Conservation (phyloP, 164 flowering plant species). For the Paratinospora sagittata region DNA sequence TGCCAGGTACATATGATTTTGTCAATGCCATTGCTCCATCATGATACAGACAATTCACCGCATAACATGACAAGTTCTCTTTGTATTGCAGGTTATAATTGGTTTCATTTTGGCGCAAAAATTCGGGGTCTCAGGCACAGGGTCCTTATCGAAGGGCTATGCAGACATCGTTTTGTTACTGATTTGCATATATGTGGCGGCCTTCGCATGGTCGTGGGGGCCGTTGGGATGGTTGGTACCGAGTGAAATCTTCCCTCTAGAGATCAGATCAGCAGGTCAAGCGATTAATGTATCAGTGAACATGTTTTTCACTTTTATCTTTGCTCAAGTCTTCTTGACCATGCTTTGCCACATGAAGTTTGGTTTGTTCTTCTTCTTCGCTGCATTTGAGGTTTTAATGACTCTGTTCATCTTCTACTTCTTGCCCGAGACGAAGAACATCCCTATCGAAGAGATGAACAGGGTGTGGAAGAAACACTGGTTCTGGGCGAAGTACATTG, state of each 20-base stretch:
- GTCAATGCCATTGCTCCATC: no score
- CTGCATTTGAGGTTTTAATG: not conserved
- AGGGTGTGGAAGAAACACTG: slow-evolving; percentile 11
- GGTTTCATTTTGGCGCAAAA: not conserved
- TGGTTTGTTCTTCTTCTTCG: slow-evolving; percentile 9
- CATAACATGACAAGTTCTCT: not conserved
- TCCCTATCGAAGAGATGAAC: slow-evolving; percentile 11
- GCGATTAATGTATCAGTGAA: slow-evolving; percentile 8
- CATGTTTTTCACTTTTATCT: slow-evolving; percentile 8
- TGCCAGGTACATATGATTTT: not conserved
- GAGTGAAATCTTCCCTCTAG: slow-evolving; percentile 9
- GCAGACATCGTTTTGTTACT: not conserved
- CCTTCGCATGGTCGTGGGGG: slow-evolving; percentile 15
- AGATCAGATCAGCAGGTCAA: slow-evolving; percentile 10
- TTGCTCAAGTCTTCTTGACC: slow-evolving; percentile 5
- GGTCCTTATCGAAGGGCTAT: not conserved
- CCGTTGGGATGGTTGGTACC: slow-evolving; percentile 14
- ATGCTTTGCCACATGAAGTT: slow-evolving; percentile 13
- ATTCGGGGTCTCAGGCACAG: slow-evolving; percentile 2
- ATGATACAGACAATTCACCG: no score
- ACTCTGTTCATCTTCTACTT: slow-evolving; percentile 1
- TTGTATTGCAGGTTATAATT: not conserved
- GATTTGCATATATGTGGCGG: slow-evolving; percentile 8
- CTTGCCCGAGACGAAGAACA: slow-evolving; percentile 12
- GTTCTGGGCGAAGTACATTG: slow-evolving; percentile 9